These are phyloP conservation scores for Chloridella minuta DNA, from an alignment of 352 stramenopile species.

Conservation along the genomic window DNA sequence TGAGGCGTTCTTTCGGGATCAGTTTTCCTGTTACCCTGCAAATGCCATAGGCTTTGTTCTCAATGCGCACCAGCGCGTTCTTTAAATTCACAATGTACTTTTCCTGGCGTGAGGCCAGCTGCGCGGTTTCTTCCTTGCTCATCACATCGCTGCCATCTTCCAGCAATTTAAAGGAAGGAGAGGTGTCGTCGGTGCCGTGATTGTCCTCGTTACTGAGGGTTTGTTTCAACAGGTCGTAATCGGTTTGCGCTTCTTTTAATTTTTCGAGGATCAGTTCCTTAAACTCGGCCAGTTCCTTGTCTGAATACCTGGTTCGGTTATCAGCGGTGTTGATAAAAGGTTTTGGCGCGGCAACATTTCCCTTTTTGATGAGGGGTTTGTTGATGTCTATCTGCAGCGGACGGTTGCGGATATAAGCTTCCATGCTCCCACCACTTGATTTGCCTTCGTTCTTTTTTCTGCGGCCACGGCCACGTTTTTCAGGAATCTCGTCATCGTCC, in stretches of 20 bases:
- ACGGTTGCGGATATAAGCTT: background rate
- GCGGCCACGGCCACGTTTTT: background rate
- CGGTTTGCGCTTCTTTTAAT: background rate
- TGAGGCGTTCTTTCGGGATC: background rate
- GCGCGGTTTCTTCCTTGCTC: background rate
- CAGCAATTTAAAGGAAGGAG: conserved; percentile 2
- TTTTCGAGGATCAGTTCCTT: conserved; percentile 4
- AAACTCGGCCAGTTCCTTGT: background rate
- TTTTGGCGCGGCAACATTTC: background rate
- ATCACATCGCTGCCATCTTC: background rate
- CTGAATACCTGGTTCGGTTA: background rate
- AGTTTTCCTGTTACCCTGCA: background rate
- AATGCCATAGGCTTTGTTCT: background rate
- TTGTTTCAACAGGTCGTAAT: background rate
- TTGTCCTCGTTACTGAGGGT: background rate
- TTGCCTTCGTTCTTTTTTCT: background rate
- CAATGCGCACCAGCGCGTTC: background rate
- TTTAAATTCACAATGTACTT: conserved; percentile 6
- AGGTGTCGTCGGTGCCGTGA: background rate
- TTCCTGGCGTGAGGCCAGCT: background rate
- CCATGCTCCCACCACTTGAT: background rate
- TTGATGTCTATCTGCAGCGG: background rate
- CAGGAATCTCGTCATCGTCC: background rate
- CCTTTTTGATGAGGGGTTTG: background rate
- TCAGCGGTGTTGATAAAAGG: background rate